Evolutionary conservation across 345 rosid genomes (phyloP).

Genomic region (Chamaenerion angustifolium): DNA sequence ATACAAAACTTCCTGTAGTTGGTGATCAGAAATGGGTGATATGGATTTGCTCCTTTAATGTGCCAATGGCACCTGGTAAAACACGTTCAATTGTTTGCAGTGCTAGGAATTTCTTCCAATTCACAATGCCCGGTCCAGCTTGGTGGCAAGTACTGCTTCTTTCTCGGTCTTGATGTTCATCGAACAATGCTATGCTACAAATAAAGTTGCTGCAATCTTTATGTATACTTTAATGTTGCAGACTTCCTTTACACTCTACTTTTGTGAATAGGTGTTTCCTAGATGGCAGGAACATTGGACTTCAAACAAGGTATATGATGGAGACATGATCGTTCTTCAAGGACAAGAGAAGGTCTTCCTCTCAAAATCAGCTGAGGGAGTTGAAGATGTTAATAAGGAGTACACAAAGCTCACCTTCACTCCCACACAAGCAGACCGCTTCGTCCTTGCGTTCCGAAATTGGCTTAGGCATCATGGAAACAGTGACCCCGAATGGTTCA

Average conservation of each 20-base stretch:
- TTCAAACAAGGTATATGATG: slow-evolving; percentile 84
- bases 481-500: slow-evolving; percentile 77
- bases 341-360: slow-evolving; percentile 89
- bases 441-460: slow-evolving; percentile 76
- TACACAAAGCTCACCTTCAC: slow-evolving; percentile 77
- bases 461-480: slow-evolving; percentile 85
- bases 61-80: slow-evolving; percentile 97
- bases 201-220: too few species aligned
- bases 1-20: slow-evolving; percentile 62
- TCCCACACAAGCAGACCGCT: slow-evolving; percentile 87
- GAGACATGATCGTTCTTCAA: slow-evolving; percentile 96
- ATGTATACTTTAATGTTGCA: too few species aligned
- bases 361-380: slow-evolving; percentile 47
- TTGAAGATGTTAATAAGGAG: slow-evolving; percentile 48
- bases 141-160: slow-evolving; percentile 84
- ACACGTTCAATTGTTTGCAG: slow-evolving; percentile 94
- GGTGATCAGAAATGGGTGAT: slow-evolving; percentile 87
- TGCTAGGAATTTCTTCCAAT: slow-evolving; percentile 90
- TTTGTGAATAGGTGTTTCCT: slow-evolving; percentile 60
- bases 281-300: slow-evolving; percentile 99
- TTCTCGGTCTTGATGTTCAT: not conserved
- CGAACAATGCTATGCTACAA: too few species aligned
- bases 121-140: slow-evolving; percentile 79
- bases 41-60: slow-evolving; percentile 95
- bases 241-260: not conserved